phyloP scores from a whole-genome alignment of 306 rosid species.

The Begonia masoniana region DNA sequence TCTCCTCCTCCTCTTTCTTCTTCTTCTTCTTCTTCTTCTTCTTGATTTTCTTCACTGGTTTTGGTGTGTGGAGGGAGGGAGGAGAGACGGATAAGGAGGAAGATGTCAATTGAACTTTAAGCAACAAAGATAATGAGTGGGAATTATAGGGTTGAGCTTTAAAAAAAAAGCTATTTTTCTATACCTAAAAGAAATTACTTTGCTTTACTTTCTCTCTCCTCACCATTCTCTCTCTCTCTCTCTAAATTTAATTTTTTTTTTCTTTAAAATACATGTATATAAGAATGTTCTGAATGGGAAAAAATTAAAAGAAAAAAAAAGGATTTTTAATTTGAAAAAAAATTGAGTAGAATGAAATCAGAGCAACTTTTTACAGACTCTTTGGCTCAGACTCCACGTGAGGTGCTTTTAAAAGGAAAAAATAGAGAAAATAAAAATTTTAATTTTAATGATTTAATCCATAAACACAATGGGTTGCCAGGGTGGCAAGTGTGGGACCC shows the following conservation, averaged over 20 bases:
- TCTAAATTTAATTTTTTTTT: not conserved
- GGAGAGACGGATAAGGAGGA: constrained; percentile 8
- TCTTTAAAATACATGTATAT: no score
- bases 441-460: constrained; percentile 53
- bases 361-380: constrained; percentile 38
- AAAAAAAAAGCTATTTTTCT: constrained; percentile 40
- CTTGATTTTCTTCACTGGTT: no score
- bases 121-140: constrained; percentile 91
- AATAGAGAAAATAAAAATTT: not conserved
- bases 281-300: not conserved
- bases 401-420: constrained; percentile 64
- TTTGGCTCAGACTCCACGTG: constrained; percentile 99
- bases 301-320: not conserved
- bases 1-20: constrained; percentile 7
- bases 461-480: constrained; percentile 49
- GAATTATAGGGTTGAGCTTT: constrained; percentile 76
- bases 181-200: not conserved
- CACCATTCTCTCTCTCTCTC: not conserved
- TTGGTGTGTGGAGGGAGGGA: not conserved
- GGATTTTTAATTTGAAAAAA: constrained; percentile 4
- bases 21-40: not conserved
- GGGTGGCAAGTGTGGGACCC: constrained; percentile 78
- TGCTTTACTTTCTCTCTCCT: no score
- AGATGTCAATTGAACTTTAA: constrained; percentile 41
- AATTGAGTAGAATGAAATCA: not conserved